Conservation (phyloP, 768 basidiomycete genomes). For the Collybia sp. region DNA sequence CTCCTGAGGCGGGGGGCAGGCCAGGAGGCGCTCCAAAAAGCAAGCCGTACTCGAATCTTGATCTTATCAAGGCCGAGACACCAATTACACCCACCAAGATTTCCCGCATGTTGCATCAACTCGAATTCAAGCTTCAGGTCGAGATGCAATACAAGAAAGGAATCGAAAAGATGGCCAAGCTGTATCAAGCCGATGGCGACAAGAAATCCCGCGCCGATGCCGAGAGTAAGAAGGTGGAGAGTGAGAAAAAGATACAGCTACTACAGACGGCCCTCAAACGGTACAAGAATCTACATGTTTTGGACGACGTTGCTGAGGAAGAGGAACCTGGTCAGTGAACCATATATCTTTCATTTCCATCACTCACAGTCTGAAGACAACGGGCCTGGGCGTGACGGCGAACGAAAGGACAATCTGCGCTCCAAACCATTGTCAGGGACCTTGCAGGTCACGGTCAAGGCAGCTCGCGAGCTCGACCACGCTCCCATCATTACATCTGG, state of each 20-base stretch:
- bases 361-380: constrained; percentile 22
- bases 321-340: constrained; percentile 61
- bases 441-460: constrained; percentile 81
- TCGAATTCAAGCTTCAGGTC: constrained; percentile 98
- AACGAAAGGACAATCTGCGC: constrained; percentile 89
- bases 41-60: constrained; percentile 79
- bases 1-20: constrained; percentile 35
- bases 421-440: constrained; percentile 94
- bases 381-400: constrained; percentile 62
- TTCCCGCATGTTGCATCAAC: constrained; percentile 94
- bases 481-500: constrained; percentile 62
- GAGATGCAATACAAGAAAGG: constrained; percentile 98
- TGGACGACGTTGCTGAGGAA: constrained; percentile 86
- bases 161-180: constrained; percentile 97
- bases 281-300: constrained; percentile 93
- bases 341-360: not conserved
- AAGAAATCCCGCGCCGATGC: constrained; percentile 93
- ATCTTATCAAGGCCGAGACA: constrained; percentile 96
- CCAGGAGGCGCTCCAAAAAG: constrained; percentile 36
- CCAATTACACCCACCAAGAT: constrained; percentile 96
- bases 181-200: constrained; percentile 96
- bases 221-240: constrained; percentile 90
- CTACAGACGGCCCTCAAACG: constrained; percentile 88
- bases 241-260: constrained; percentile 94
- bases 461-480: constrained; percentile 93